Evolutionary conservation across 768 basidiomycete genomes (phyloP), one percentile per base, ranked within the genome.

Genomic region (Suillus decipiens): DNA sequence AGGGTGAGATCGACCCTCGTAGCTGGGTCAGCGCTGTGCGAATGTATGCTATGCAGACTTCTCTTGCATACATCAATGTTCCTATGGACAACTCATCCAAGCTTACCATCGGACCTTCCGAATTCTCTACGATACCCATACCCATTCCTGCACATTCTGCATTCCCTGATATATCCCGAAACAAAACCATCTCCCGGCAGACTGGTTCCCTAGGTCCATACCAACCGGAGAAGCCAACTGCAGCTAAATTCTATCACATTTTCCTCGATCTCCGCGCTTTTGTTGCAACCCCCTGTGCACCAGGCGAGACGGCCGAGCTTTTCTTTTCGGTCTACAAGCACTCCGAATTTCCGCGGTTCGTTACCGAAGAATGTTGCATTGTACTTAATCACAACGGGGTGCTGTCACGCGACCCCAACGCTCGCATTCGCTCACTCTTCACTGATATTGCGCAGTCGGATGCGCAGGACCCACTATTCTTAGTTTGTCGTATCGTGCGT

Each of bases 321-420:
- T 93, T 88, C 72, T 97, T 99, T 79, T 95, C 94, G 12, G 82
- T 99, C 8, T 99, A 92, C 82, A 92, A 89, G 76, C 89, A 91
- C 71, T 83, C 85, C 58, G 92, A 90, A 58, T 69, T 67, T 56
- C 83, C 83, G 5, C 89, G 92, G 57, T 98, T 96, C 73, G 85
- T 99, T 47, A 95, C 95, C 0, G 96, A 99, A 75, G 96, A 99
- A 12, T 96, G 90, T 69, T 95, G 90, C 70, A 88, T 87, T 11
- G 79, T 96, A 48, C 82, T 98, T 12, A 96, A 96, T 74, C 92
- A 96, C 76, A 93, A 96, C 61, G 96, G 96, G 6, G 90, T 90
- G 24, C 82, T 90, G 22, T 85, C 90, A n/a, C 86, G 91, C 11
- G 89, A 95, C 69, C 91, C 93, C 5, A 76, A 86, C 5, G 83